A percentile compares a stretch with the other conserved stretches of the same genome.
phyloP scores from a whole-genome alignment of 805 yeast genomes.

The Kregervanrija fluxuum region DNA sequence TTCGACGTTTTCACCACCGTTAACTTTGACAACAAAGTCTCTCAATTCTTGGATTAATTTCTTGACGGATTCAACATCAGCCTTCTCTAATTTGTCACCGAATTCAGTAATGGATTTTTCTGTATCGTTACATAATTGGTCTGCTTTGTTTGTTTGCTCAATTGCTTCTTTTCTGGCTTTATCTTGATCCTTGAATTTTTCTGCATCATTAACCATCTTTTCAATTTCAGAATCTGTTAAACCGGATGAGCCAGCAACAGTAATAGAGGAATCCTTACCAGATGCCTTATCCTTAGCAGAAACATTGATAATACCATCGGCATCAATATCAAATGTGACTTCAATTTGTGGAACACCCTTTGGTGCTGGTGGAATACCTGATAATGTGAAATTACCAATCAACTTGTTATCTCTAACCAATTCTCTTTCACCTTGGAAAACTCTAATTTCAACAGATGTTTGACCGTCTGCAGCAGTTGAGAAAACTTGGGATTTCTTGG shows the following conservation, averaged over 20 bases:
- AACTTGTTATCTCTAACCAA: slow-evolving; percentile 95
- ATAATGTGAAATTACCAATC: slow-evolving; percentile 91
- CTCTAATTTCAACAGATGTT: slow-evolving; percentile 95
- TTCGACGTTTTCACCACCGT: slow-evolving; percentile 44
- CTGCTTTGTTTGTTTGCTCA: slow-evolving; percentile 73
- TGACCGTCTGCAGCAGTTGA: slow-evolving; percentile 96
- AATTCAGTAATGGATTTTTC: slow-evolving; percentile 79
- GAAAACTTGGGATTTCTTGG: slow-evolving; percentile 93
- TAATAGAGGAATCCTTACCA: slow-evolving; percentile 68
- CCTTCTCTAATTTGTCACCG: slow-evolving; percentile 48
- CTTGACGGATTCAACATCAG: slow-evolving; percentile 41
- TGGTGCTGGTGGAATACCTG: slow-evolving; percentile 94
- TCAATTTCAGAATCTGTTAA: slow-evolving; percentile 63
- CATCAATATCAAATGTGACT: slow-evolving; percentile 93
- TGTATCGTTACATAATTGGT: slow-evolving; percentile 76
- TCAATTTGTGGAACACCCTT: slow-evolving; percentile 93
- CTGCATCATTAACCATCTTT: slow-evolving; percentile 59
- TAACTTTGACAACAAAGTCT: slow-evolving; percentile 56
- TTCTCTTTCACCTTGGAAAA: slow-evolving; percentile 99
- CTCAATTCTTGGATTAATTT: slow-evolving; percentile 52
- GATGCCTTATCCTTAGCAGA: slow-evolving; percentile 76
- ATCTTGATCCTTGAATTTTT: slow-evolving; percentile 53
- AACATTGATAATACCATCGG: slow-evolving; percentile 85
- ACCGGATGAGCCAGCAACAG: slow-evolving; percentile 65
- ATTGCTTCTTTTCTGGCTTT: slow-evolving; percentile 50